A percentile compares a stretch with the other conserved stretches of the same genome.
Conservation (phyloP, 2,329 filamentous ascomycete genomes). For the Trichophyton mentagrophytes region DNA sequence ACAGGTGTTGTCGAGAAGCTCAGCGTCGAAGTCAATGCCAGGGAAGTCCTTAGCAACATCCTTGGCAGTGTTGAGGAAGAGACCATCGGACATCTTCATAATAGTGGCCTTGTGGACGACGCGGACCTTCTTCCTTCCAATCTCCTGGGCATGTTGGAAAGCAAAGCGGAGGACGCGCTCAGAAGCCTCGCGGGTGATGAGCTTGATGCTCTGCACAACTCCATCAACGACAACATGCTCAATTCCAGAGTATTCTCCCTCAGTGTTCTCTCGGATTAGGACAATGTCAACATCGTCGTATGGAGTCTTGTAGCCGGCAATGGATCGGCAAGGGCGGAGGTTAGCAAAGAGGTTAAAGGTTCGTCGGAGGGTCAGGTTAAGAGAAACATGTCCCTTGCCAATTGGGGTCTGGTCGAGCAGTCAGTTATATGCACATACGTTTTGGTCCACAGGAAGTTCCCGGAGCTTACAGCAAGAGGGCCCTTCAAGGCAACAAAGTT, state of each 20-base stretch:
- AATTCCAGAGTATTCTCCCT: conserved; percentile 98
- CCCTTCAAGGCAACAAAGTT: conserved; percentile 98
- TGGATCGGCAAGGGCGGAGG: conserved; percentile 91
- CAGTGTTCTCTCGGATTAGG: conserved; percentile 97
- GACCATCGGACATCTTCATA: conserved; percentile 99
- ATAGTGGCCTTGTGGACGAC: conserved; percentile 99
- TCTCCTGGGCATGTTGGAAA: conserved; percentile 91
- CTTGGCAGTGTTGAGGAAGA: conserved; percentile 80
- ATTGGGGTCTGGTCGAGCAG: conserved; percentile 58
- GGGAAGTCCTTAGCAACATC: conserved; percentile 92
- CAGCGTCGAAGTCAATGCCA: conserved; percentile 87
- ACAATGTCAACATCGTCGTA: conserved; percentile 96
- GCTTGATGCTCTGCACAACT: conserved; percentile 98
- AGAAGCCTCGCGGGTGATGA: conserved; percentile 88
- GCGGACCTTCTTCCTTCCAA: conserved; percentile 92
- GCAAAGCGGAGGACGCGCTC: conserved; percentile 95
- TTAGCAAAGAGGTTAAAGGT: conserved; percentile 99
- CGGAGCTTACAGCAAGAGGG: conserved; percentile 65
- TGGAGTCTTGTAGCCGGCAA: conserved; percentile 94
- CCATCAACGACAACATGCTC: conserved; percentile 97
- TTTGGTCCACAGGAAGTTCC: neutral
- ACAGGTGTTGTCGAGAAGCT: conserved; percentile 98
- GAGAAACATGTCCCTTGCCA: conserved; percentile 97
- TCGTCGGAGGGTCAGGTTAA: conserved; percentile 94
- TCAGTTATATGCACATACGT: neutral